Evolutionary conservation across 805 yeast genomes (phyloP), one percentile per base, ranked within the genome.

Genomic region (Saccharomyces eubayanus): DNA sequence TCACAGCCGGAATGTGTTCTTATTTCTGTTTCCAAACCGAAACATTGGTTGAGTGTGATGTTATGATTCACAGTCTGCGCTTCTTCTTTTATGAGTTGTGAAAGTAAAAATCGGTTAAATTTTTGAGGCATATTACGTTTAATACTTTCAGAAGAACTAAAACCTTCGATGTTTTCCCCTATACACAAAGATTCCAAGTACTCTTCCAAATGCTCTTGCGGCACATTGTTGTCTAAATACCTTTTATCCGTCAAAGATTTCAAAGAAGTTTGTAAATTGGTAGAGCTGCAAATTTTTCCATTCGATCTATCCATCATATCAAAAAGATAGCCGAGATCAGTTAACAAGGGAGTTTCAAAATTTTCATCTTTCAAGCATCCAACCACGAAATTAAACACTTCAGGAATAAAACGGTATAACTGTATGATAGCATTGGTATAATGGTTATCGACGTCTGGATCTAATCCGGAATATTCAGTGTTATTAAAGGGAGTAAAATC

Each of bases 231-330:
- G 1, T n/a, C 12, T 36, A 16, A 36, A 2, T 16, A 9, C 6
- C 43, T n/a, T 36, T 36, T 16, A 10, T 36, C 24, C 8, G 77
- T 76, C 6, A 75, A 66, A 1, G 76, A 66, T 9, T 75, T 72
- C 43, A 86, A 64, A 3, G 81, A 66, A 36, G 75, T 72, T 59
- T 83, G 85, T 63, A 92, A 89, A 65, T 94, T 94, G 1, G 90
- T 75, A 0, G 96, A 85, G 43, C 88, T 81, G 62, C 92, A 89
- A 60, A 87, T 88, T 41, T 80, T 78, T 0, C 96, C 94, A 12
- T 78, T 71, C 0, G 96, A 89, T 66, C 88, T 87, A 46, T 77
- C 78, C 71, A 92, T 78, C 99, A 94, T 92, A 64, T 95, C 98
- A 70, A 82, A 89, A 12, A 95, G 72, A 58, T 89, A 89, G 0